A percentile compares a stretch with the other conserved stretches of the same genome.
phyloP scores from a whole-genome alignment of 495 filamentous ascomycete species.

The Lasiosphaeria hispida region DNA sequence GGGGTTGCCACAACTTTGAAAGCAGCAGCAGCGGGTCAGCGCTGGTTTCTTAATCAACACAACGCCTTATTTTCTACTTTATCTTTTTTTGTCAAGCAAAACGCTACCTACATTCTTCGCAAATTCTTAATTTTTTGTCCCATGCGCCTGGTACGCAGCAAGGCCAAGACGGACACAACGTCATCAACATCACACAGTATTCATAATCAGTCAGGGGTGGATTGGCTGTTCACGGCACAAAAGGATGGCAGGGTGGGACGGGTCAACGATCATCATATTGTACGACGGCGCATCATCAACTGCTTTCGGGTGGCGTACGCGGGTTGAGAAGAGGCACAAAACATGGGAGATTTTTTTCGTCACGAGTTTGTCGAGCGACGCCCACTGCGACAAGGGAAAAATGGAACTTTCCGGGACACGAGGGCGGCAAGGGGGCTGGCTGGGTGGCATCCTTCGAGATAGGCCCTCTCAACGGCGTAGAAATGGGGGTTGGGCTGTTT shows the following conservation, averaged over 20 bases:
- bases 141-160: slow-evolving; percentile 11
- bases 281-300: too few relatives aligned
- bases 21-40: slow-evolving; percentile 34
- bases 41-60: slow-evolving; percentile 22
- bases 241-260: too few relatives aligned
- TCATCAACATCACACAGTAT: slow-evolving; percentile 7
- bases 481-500: slow-evolving; percentile 8
- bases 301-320: too few relatives aligned
- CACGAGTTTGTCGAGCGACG: too few relatives aligned
- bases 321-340: too few relatives aligned
- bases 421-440: too few relatives aligned
- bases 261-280: too few relatives aligned
- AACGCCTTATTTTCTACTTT: background rate
- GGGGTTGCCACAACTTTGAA: slow-evolving; percentile 77
- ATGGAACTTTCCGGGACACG: too few relatives aligned
- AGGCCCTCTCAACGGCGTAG: slow-evolving; percentile 1
- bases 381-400: too few relatives aligned
- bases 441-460: slow-evolving; percentile 1
- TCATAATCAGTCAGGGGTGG: slow-evolving; percentile 4
- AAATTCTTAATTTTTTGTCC: background rate
- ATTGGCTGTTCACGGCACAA: too few relatives aligned
- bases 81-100: slow-evolving; percentile 3
- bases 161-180: background rate
- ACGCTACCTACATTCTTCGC: background rate
- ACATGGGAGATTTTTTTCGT: too few relatives aligned